Percentiles rank a stretch among this genome's conserved stretches.
These are phyloP conservation scores for Aspergillus sparsus DNA, from an alignment of 495 filamentous ascomycete species.

Conservation along the genomic window DNA sequence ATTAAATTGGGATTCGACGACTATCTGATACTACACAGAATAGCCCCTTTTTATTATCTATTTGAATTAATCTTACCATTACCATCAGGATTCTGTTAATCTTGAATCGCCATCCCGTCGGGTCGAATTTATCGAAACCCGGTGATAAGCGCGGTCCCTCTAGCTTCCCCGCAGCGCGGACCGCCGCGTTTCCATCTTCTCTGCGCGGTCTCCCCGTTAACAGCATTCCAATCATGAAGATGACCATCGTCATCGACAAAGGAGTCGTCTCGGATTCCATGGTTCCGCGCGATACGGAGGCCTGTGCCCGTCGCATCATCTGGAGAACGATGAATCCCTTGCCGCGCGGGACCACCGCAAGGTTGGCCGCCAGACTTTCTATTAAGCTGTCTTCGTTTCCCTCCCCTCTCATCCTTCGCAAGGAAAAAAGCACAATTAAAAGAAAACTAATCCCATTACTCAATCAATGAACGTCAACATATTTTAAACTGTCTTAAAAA, in stretches of 20 bases:
- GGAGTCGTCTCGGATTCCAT: background rate
- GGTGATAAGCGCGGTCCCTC: slow-evolving; percentile 32
- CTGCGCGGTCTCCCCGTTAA: background rate
- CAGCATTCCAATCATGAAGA: background rate
- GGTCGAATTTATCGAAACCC: slow-evolving; percentile 62
- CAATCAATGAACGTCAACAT: background rate
- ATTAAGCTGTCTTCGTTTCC: slow-evolving; percentile 1
- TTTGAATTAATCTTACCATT: too few relatives aligned
- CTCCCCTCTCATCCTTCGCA: slow-evolving; percentile 1
- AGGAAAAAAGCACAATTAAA: too few relatives aligned
- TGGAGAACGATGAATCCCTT: background rate
- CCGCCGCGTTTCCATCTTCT: slow-evolving; percentile 15
- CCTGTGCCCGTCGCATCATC: background rate
- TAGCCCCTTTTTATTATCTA: too few relatives aligned
- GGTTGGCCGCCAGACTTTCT: background rate
- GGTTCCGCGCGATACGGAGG: background rate
- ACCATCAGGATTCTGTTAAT: too few relatives aligned
- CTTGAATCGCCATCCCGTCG: slow-evolving; percentile 51
- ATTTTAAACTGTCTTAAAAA: background rate
- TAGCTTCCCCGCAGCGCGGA: slow-evolving; percentile 29
- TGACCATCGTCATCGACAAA: background rate
- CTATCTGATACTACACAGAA: too few relatives aligned
- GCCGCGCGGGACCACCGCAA: background rate
- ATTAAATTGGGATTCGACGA: background rate
- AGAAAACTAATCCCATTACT: background rate